Evolutionary conservation across 805 yeast genomes (phyloP), one percentile per base, ranked within the genome.

Genomic region (Schwanniomyces vanrijiae): DNA sequence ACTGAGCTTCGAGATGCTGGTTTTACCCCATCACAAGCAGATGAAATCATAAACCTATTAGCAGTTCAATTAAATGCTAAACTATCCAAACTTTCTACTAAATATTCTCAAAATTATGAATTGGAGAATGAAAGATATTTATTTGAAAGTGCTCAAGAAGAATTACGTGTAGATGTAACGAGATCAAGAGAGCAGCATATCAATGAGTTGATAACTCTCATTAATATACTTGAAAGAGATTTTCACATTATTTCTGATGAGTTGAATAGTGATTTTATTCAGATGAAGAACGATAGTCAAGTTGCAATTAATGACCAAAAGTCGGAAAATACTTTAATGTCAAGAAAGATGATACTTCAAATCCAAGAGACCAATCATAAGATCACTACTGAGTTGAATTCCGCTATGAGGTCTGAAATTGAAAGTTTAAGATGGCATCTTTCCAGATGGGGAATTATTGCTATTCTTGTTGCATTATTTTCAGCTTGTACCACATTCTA

Each of bases 361-460:
- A 82, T 90, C 45, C 95, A 89, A 59, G 96, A 88, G 58, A 77
- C 92, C 40, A 84, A 87, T 55, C 90, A 90, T 66, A 84, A 89
- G 55, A 91, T 92, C 49, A 81, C 88, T 20, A 87, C 94, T 4
- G 87, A 87, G 54, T 76, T 94, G 55, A 82, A 84, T 50, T 83
- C 94, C 28, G 94, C 88, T 6, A 79, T 90, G 61, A 82, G 89
- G 60, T 84, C 94, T 0, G 94, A 90, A 47, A 88, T 90, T 47
- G 99, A 92, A 66, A 82, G 84, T 48, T 75, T 92, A 50, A 76
- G 98, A 56, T 92, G 99, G 99, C 90, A 89, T 59, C 82, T 92
- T 39, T 90, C 97, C 1, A 76, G 97, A 47, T 80, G 94, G 62
- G 97, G 97, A 8, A 71, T 94, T 28, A 73, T 88, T 38, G 88